These are phyloP conservation scores for Alternaria conjuncta DNA, from an alignment of 2,329 filamentous ascomycete genomes.

Conservation along the genomic window DNA sequence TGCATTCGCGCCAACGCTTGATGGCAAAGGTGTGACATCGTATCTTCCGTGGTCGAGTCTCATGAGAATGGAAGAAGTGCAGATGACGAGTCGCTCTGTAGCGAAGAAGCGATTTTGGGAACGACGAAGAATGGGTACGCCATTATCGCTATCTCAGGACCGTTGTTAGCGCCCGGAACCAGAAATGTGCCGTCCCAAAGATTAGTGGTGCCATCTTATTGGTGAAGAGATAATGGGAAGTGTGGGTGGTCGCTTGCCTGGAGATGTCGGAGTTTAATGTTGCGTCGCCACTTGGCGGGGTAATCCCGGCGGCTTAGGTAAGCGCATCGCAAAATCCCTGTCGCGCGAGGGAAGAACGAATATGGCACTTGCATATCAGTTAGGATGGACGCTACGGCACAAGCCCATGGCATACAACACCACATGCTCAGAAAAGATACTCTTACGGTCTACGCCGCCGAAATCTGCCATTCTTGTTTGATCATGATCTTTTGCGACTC, in stretches of 20 bases:
- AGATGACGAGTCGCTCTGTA: neutral
- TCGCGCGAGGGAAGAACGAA: neutral
- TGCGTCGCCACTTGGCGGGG: slow-evolving; percentile 5
- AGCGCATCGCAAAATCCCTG: neutral
- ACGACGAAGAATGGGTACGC: neutral
- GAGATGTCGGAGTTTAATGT: slow-evolving; percentile 1
- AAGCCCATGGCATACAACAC: neutral
- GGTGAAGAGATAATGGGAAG: neutral
- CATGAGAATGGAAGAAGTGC: neutral
- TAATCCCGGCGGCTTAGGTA: neutral
- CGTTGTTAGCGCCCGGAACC: neutral
- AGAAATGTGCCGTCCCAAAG: neutral
- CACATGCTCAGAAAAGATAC: neutral
- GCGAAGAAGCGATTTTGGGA: neutral
- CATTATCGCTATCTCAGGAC: neutral
- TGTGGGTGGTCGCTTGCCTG: slow-evolving; percentile 3
- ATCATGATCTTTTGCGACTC: slow-evolving; percentile 8
- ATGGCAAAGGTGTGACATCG: neutral
- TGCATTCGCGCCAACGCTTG: neutral
- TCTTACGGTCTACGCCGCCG: neutral
- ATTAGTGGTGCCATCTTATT: neutral
- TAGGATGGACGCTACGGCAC: neutral
- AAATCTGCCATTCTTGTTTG: neutral
- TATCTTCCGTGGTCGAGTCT: neutral
- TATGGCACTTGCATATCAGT: neutral